These are phyloP conservation scores for Cadophora malorum DNA, from an alignment of 2,329 filamentous ascomycete species.

Conservation along the genomic window DNA sequence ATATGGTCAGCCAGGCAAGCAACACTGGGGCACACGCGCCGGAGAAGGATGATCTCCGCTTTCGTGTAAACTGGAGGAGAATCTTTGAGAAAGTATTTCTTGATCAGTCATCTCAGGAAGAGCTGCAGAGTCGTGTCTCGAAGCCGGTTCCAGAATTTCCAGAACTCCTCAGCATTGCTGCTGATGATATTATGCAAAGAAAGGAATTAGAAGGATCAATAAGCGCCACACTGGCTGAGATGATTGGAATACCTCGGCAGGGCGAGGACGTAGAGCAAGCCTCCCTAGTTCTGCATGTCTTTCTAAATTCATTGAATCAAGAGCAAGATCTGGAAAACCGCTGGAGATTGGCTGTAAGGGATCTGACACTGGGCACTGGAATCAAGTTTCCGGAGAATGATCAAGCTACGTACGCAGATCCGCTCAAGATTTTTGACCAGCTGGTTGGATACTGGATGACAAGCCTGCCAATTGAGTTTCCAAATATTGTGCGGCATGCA, in stretches of 20 bases:
- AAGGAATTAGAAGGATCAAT: constrained; percentile 22
- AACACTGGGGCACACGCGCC: neutral
- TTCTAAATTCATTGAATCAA: constrained; percentile 34
- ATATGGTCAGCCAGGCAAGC: neutral
- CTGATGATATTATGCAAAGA: constrained; percentile 27
- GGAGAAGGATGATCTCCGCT: constrained; percentile 27
- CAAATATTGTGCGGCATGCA: constrained; percentile 37
- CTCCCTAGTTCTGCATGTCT: constrained; percentile 31
- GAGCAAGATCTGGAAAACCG: constrained; percentile 27
- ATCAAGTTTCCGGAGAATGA: constrained; percentile 21
- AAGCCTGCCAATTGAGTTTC: constrained; percentile 37
- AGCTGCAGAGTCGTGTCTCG: neutral
- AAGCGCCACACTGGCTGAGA: neutral
- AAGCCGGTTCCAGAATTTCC: constrained; percentile 18
- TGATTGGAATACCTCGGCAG: neutral
- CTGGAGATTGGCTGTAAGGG: constrained; percentile 33
- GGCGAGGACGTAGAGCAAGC: constrained; percentile 40
- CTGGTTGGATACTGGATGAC: constrained; percentile 43
- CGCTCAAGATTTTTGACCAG: constrained; percentile 42
- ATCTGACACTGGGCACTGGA: constrained; percentile 32
- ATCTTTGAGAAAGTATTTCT: constrained; percentile 30
- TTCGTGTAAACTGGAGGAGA: constrained; percentile 34
- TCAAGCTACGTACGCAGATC: constrained; percentile 22
- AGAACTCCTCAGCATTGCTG: constrained; percentile 27
- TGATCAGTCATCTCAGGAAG: neutral